These are phyloP conservation scores for Thielaviopsis euricoi DNA, from an alignment of 2,329 filamentous ascomycete species.

Conservation along the genomic window DNA sequence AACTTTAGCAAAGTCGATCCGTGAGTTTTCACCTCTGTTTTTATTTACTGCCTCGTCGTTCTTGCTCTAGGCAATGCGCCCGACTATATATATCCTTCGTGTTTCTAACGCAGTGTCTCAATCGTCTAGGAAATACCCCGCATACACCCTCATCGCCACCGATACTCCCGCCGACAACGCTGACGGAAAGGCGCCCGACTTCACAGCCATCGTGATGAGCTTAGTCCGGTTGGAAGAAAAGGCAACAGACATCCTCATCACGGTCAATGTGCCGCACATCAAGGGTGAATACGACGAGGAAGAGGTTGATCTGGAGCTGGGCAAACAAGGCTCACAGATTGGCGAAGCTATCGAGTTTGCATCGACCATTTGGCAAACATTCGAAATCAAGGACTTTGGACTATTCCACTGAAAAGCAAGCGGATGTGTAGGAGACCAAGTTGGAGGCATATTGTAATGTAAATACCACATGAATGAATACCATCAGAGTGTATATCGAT, in stretches of 20 bases:
- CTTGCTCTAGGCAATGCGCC: not conserved
- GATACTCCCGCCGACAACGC: conserved; percentile 28
- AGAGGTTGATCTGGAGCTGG: conserved; percentile 50
- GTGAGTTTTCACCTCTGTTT: conserved; percentile 14
- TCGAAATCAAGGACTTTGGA: conserved; percentile 67
- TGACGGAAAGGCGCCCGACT: conserved; percentile 32
- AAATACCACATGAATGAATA: no score
- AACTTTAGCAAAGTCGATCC: conserved; percentile 39
- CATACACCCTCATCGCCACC: conserved; percentile 55
- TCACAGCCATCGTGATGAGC: conserved; percentile 61
- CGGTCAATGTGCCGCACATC: conserved; percentile 77
- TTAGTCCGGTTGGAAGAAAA: conserved; percentile 61
- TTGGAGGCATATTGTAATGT: not conserved
- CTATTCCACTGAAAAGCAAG: conserved; percentile 35
- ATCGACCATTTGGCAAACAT: conserved; percentile 49
- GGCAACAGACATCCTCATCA: conserved; percentile 66
- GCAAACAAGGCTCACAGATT: conserved; percentile 50
- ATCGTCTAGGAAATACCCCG: conserved; percentile 27
- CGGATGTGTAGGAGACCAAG: conserved; percentile 13
- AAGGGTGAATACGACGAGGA: conserved; percentile 56
- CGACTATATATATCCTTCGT: conserved; percentile 12
- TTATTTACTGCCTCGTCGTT: not conserved
- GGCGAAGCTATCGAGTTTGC: conserved; percentile 53
- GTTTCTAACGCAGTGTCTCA: conserved; percentile 1
- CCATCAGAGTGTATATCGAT: no score